Evolutionary conservation across 495 filamentous ascomycete genomes (phyloP).

Genomic region (Annulohypoxylon maeteangense): DNA sequence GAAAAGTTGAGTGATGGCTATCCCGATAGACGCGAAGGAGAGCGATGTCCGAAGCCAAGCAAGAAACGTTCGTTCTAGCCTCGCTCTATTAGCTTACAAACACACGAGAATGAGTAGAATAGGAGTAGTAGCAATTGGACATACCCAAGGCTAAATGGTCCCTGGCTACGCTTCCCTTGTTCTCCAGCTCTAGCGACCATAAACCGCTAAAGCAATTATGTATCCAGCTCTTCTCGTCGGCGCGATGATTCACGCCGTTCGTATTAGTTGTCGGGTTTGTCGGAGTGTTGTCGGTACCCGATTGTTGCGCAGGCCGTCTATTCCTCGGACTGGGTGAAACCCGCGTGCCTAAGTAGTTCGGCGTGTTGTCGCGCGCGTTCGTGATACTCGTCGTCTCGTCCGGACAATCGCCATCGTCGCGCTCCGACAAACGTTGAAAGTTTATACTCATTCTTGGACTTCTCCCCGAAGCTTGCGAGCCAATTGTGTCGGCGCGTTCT

Average conservation of each 20-base stretch:
- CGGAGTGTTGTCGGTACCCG: constrained; percentile 13
- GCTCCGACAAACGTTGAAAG: constrained; percentile 29
- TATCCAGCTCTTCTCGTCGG: constrained; percentile 45
- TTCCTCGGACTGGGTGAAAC: constrained; percentile 40
- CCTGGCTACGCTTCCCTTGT: constrained; percentile 93
- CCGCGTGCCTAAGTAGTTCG: constrained; percentile 53
- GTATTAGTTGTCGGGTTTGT: constrained; percentile 18
- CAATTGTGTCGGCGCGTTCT: constrained; percentile 47
- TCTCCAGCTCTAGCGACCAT: constrained; percentile 89
- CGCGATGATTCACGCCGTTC: not conserved
- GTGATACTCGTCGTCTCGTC: constrained; percentile 49
- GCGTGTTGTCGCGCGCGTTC: constrained; percentile 31
- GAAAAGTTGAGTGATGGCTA: constrained; percentile 96
- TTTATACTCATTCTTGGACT: constrained; percentile 34
- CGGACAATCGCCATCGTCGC: constrained; percentile 44
- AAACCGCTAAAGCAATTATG: constrained; percentile 69
- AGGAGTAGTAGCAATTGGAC: constrained; percentile 33
- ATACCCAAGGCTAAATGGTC: constrained; percentile 94
- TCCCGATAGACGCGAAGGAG: constrained; percentile 95
- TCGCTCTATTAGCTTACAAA: constrained; percentile 33
- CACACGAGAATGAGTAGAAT: constrained; percentile 1
- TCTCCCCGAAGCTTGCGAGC: constrained; percentile 22
- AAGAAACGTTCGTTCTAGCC: constrained; percentile 90
- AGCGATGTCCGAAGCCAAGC: constrained; percentile 97
- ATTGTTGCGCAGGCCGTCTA: constrained; percentile 27